A percentile compares a stretch with the other conserved stretches of the same genome.
These are phyloP conservation scores for Zymoseptoria tritici DNA, from an alignment of 2,329 filamentous ascomycete species.

Conservation along the genomic window DNA sequence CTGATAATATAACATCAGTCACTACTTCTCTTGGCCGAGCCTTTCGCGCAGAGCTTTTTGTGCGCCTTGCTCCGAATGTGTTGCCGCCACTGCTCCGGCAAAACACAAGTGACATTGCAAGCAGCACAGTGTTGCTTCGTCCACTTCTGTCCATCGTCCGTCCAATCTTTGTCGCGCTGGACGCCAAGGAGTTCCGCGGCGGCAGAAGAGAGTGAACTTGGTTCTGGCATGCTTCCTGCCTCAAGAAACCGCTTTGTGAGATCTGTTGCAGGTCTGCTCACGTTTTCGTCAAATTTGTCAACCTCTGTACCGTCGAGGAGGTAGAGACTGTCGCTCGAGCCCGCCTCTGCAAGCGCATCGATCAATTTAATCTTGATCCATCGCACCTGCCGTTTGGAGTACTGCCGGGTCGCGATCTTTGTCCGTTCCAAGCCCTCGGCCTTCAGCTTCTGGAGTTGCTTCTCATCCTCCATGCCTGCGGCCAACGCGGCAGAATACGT, in stretches of 20 bases:
- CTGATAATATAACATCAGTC: neutral
- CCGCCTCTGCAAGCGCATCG: slow-evolving; percentile 51
- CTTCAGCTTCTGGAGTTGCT: slow-evolving; percentile 50
- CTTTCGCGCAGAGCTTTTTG: slow-evolving; percentile 24
- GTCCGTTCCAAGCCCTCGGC: slow-evolving; percentile 61
- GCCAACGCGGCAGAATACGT: slow-evolving; percentile 50
- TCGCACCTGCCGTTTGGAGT: slow-evolving; percentile 73
- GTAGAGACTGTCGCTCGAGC: slow-evolving; percentile 56
- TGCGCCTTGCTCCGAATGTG: slow-evolving; percentile 53
- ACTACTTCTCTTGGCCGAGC: neutral
- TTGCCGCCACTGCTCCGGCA: slow-evolving; percentile 50
- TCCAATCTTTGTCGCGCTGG: slow-evolving; percentile 44
- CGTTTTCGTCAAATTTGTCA: slow-evolving; percentile 52
- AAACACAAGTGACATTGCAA: slow-evolving; percentile 54
- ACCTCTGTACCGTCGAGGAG: slow-evolving; percentile 73
- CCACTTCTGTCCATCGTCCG: slow-evolving; percentile 39
- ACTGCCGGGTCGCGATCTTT: slow-evolving; percentile 77
- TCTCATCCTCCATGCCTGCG: slow-evolving; percentile 21
- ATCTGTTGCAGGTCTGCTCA: slow-evolving; percentile 56
- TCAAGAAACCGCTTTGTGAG: slow-evolving; percentile 59
- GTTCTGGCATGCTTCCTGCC: slow-evolving; percentile 46
- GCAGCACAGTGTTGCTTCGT: slow-evolving; percentile 58
- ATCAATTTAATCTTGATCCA: slow-evolving; percentile 85
- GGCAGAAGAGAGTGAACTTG: slow-evolving; percentile 47
- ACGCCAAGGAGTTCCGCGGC: slow-evolving; percentile 52